phyloP scores from a whole-genome alignment of 108 stramenopile species.

The Fragilaria radians region DNA sequence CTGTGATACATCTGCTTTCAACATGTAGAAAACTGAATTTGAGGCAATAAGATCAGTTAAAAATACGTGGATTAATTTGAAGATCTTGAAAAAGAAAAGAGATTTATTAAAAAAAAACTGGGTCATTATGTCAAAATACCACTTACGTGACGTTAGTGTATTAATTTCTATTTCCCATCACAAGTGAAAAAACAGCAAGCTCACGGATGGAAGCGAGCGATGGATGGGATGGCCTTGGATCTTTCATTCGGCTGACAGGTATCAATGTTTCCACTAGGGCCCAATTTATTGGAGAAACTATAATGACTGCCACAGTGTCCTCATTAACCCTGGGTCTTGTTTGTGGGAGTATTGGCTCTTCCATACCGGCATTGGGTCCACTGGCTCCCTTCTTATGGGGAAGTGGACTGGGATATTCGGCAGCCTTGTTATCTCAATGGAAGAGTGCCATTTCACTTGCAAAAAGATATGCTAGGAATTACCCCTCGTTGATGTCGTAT shows the following conservation, averaged over 20 bases:
- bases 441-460: not conserved
- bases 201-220: too few relatives aligned
- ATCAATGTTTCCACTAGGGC: conserved; percentile 27
- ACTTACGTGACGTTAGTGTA: too few relatives aligned
- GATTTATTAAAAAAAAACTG: too few relatives aligned
- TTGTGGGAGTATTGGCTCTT: conserved; percentile 20
- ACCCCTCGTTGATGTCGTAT: conserved; percentile 30
- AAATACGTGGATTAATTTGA: too few relatives aligned
- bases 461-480: conserved; percentile 13
- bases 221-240: conserved; percentile 27
- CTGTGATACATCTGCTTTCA: too few relatives aligned
- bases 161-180: too few relatives aligned
- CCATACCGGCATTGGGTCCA: conserved; percentile 17
- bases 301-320: conserved; percentile 9
- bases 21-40: too few relatives aligned
- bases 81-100: too few relatives aligned
- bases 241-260: conserved; percentile 20
- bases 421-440: conserved; percentile 22
- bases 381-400: conserved; percentile 35
- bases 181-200: too few relatives aligned
- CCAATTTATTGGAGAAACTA: conserved; percentile 24
- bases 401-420: conserved; percentile 28
- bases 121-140: too few relatives aligned
- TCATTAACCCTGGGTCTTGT: conserved; percentile 26
- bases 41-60: too few relatives aligned